Evolutionary conservation across 2,329 filamentous ascomycete genomes (phyloP).

Genomic region (Phyllosticta citribraziliensis): DNA sequence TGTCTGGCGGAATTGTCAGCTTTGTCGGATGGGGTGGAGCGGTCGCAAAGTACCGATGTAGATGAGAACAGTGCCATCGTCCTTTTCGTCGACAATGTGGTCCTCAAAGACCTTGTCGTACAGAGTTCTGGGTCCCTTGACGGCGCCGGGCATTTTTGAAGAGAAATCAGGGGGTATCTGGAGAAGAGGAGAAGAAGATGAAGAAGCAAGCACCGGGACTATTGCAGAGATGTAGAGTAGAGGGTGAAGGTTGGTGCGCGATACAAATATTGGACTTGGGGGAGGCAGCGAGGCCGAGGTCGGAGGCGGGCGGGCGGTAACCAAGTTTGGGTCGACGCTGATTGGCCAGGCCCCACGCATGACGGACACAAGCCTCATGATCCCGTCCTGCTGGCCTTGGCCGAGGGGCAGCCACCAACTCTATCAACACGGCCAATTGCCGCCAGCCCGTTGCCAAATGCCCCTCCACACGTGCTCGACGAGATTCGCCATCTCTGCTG

Average conservation of each 20-base stretch:
- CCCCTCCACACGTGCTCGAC: not conserved
- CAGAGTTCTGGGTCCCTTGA: constrained; percentile 67
- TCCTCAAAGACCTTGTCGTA: constrained; percentile 97
- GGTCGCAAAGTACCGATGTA: constrained; percentile 68
- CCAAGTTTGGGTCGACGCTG: constrained; percentile 6
- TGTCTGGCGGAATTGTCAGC: constrained; percentile 47
- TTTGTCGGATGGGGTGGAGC: not conserved
- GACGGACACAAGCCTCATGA: not conserved
- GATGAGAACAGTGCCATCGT: constrained; percentile 82
- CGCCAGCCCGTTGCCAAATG: not conserved
- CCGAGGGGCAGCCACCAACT: not conserved
- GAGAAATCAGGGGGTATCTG: constrained; percentile 8
- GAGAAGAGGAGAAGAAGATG: constrained; percentile 14
- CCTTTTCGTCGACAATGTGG: constrained; percentile 91
- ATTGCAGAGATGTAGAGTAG: not conserved
- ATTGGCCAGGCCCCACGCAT: not conserved
- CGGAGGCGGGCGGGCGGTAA: constrained; percentile 5
- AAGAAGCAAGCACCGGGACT: not conserved
- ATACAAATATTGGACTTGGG: constrained; percentile 7
- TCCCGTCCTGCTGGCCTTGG: not conserved
- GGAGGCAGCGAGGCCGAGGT: not conserved
- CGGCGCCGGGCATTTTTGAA: constrained; percentile 63
- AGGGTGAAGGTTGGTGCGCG: not conserved
- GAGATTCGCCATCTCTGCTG: not conserved
- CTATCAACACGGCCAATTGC: not conserved